Evolutionary conservation across 2,329 filamentous ascomycete genomes (phyloP), one percentile per base, ranked within the genome.

Genomic region (Paracorniculantispora psalliotae): DNA sequence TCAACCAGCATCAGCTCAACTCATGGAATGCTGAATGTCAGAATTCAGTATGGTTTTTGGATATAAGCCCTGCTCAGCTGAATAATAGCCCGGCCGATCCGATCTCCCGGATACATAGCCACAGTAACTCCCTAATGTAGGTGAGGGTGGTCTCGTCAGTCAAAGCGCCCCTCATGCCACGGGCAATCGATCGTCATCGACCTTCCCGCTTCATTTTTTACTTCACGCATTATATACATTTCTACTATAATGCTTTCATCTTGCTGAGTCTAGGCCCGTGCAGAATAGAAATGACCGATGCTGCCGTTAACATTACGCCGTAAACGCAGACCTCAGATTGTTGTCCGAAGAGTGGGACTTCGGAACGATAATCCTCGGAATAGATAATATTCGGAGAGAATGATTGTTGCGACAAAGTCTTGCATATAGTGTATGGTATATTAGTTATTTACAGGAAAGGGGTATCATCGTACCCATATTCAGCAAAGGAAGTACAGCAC

Each of bases 21-120:
- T n/a, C n/a, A n/a, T n/a, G n/a, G n/a, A n/a, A n/a, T n/a, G n/a
- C n/a, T n/a, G n/a, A n/a, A n/a, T n/a, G n/a, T n/a, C n/a, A n/a
- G n/a, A n/a, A n/a, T n/a, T n/a, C n/a, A n/a, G n/a, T n/a, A n/a
- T 12, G 12, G 10, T 37, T 37, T 12, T 46, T 33, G 41, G 35
- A 41, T 39, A 19, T 46, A 46, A 55, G 46, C 52, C 52, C 21
- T 28, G 52, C 2, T 17, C 41, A 55, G 52, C 52, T 55, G 52
- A 55, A 26, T 3, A 21, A 12, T 21, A 37, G 21, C 39, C 15
- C 41, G 15, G 23, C 52, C 28, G 28, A 28, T 55, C 8, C n/a
- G 8, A n/a, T 47, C 33, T 55, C 39, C 51, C 43, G 41, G 43
- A 44, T 55, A 28, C 52, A 47, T 28, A n/a, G 3, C 15, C 9